Conservation (phyloP, 352 stramenopile species). For the Phytophthora multivora region DNA sequence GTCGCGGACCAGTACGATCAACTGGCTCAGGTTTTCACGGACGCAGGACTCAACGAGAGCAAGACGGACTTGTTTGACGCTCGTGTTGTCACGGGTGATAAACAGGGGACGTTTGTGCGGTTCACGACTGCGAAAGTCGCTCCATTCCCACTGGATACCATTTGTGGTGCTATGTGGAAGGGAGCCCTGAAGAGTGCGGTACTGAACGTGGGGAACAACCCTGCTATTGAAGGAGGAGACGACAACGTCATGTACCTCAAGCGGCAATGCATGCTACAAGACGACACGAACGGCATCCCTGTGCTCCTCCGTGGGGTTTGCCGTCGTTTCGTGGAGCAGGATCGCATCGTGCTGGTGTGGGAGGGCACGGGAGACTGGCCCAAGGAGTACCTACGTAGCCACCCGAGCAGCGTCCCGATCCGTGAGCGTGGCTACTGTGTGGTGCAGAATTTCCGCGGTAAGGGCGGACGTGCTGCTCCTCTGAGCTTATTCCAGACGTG, state of each 20-base stretch:
- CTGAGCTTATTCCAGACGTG: constrained; percentile 36
- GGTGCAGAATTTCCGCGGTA: constrained; percentile 22
- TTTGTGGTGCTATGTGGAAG: constrained; percentile 31
- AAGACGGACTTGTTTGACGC: constrained; percentile 22
- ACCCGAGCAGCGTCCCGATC: constrained; percentile 38
- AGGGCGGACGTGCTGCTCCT: constrained; percentile 1
- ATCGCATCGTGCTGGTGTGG: constrained; percentile 38
- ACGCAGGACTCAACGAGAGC: constrained; percentile 29
- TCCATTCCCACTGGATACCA: constrained; percentile 29
- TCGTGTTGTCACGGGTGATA: constrained; percentile 21
- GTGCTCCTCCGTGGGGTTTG: constrained; percentile 37
- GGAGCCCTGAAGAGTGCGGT: constrained; percentile 23
- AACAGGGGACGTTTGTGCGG: constrained; percentile 38
- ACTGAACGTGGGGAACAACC: constrained; percentile 15
- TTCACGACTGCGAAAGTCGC: constrained; percentile 36
- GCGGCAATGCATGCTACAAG: constrained; percentile 28
- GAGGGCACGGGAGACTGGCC: constrained; percentile 45
- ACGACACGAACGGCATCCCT: constrained; percentile 19
- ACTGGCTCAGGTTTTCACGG: constrained; percentile 30
- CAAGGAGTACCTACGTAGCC: constrained; percentile 15
- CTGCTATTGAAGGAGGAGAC: constrained; percentile 5
- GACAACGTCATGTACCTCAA: constrained; percentile 32
- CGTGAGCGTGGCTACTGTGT: constrained; percentile 43
- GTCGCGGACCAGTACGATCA: constrained; percentile 24
- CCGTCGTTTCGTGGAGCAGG: constrained; percentile 25